These are phyloP conservation scores for Zizania palustris DNA, from an alignment of 202 grass and related monocot species.

Conservation along the genomic window DNA sequence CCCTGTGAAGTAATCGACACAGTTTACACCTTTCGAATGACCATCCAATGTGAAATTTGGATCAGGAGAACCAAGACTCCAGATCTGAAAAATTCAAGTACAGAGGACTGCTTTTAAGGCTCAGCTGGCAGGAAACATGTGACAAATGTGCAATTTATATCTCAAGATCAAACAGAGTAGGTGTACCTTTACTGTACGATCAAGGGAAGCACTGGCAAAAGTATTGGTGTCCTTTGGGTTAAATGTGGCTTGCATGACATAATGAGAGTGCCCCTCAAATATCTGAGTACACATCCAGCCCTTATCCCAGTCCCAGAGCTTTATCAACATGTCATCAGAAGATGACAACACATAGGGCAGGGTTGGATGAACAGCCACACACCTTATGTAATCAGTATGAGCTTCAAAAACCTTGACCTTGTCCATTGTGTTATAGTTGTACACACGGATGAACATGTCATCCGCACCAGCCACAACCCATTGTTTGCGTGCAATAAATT, in stretches of 20 bases:
- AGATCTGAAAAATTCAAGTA: constrained; percentile 49
- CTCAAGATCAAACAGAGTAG: constrained; percentile 18
- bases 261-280: constrained; percentile 78
- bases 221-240: constrained; percentile 78
- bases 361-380: constrained; percentile 71
- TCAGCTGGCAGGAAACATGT: background rate
- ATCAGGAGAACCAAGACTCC: constrained; percentile 81
- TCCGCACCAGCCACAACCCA: constrained; percentile 87
- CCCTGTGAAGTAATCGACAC: constrained; percentile 73
- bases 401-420: constrained; percentile 83
- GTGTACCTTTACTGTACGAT: constrained; percentile 68
- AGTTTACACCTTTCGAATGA: constrained; percentile 71
- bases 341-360: constrained; percentile 67
- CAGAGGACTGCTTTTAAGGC: constrained; percentile 5
- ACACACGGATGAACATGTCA: constrained; percentile 80
- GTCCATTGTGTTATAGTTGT: constrained; percentile 84
- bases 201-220: constrained; percentile 74
- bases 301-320: constrained; percentile 73
- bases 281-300: constrained; percentile 79
- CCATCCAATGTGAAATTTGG: constrained; percentile 72
- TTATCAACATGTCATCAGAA: constrained; percentile 77
- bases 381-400: constrained; percentile 79
- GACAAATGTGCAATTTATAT: background rate
- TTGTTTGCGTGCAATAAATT: constrained; percentile 79
- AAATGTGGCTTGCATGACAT: constrained; percentile 79